Base-by-base conservation (phyloP, 495 filamentous ascomycete species). In the Acidomyces sp. region DNA sequence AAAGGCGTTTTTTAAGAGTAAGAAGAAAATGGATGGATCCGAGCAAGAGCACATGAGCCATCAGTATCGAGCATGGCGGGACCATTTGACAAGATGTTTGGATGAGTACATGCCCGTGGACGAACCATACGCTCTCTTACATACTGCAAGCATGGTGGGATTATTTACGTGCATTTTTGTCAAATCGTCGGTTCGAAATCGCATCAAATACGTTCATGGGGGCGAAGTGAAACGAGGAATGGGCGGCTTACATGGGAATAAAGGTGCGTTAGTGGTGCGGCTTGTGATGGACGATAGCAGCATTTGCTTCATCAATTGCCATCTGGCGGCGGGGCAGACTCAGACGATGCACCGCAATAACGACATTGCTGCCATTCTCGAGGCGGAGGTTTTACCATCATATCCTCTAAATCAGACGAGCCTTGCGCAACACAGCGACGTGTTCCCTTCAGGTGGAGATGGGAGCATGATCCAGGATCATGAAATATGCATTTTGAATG, bases 111-210 rank as follows among this genome's bases (percentile, higher is more conserved):
- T 93, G 76, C 79, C 85, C 4, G 64, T 75, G 13, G 66, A 78
- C 37, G 71, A 86, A 39, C 72, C 82, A 3, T 97, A 97, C 55
- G 73, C 78, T 35, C 70, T 94, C 15, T 66, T 96, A 7, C 86
- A 96, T 51, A 84, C 81, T 4, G 77, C 86, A 2, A 93, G 81
- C 46, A 67, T 97, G 38, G 83, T 97, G 11, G 92, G 92, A 0
- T 68, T 97, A 2, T 97, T 97, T 54, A 95, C 83, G 34, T 94
- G 87, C 58, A 75, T 95, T 34, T 96, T 97, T 52, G 81, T 96
- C 35, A 90, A 82, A 54, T 68, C 82, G 6, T 75, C 78, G 18
- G 71, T 86, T 34, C 77, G 81, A 13, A 66, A 71, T 24, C 73
- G 76, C 17, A 81, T 96, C 55, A 77, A 71, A 36, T 80, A 81